A percentile compares a stretch with the other conserved stretches of the same genome.
Conservation (phyloP, 2,329 filamentous ascomycete genomes). For the Aspergillus japonicus region DNA sequence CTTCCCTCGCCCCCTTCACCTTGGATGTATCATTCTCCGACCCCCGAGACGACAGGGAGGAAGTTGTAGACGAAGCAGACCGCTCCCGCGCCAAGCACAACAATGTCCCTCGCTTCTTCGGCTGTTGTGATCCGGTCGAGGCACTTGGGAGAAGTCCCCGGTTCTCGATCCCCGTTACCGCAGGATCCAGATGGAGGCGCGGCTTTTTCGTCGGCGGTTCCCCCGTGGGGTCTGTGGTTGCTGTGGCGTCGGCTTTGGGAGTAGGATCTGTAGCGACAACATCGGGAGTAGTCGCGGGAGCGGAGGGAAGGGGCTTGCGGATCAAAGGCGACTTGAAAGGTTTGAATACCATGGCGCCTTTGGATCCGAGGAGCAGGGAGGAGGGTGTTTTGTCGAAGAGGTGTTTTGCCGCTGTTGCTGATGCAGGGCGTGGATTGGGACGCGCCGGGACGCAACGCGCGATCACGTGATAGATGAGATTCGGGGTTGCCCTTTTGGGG, state of each 20-base stretch:
- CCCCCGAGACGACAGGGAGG: neutral
- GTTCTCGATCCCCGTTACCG: conserved; percentile 6
- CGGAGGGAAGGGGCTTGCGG: conserved; percentile 28
- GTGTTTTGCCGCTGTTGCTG: neutral
- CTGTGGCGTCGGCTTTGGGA: conserved; percentile 6
- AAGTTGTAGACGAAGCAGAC: too few relatives aligned
- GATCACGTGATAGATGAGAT: neutral
- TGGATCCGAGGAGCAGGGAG: neutral
- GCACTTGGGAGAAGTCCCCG: conserved; percentile 18
- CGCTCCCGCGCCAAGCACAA: too few relatives aligned
- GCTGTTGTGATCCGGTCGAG: conserved; percentile 20
- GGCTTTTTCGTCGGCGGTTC: conserved; percentile 35
- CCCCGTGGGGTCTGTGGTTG: conserved; percentile 13
- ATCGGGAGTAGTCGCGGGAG: neutral
- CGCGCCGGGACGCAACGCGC: neutral
- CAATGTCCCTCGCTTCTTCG: neutral
- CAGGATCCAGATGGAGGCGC: conserved; percentile 29
- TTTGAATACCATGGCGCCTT: conserved; percentile 42
- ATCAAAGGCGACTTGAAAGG: conserved; percentile 48
- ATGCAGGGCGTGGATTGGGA: neutral
- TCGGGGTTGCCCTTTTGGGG: neutral
- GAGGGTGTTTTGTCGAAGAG: neutral
- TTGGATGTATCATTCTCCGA: conserved; percentile 23
- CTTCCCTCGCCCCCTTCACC: conserved; percentile 5
- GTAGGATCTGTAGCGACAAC: neutral